Conservation (phyloP, 2,329 filamentous ascomycete species). For the Arthroderma sp. region DNA sequence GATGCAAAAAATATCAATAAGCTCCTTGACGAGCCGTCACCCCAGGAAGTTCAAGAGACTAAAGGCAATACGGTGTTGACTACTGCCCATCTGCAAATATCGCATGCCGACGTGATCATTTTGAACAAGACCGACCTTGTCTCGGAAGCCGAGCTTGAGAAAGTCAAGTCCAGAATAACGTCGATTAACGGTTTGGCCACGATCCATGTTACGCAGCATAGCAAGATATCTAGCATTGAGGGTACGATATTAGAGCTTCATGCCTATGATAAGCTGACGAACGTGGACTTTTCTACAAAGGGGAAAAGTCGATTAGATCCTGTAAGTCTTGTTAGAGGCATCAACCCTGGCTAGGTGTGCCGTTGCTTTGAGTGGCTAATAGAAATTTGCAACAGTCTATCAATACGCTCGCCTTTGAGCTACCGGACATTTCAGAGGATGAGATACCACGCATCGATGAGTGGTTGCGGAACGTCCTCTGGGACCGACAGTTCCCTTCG, state of each 20-base stretch:
- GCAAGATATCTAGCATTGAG: slow-evolving; percentile 67
- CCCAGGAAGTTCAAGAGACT: slow-evolving; percentile 22
- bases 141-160: slow-evolving; percentile 51
- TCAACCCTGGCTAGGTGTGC: background rate
- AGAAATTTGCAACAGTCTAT: slow-evolving; percentile 48
- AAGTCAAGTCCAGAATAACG: slow-evolving; percentile 55
- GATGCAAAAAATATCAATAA: slow-evolving; percentile 86
- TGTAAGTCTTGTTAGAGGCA: slow-evolving; percentile 34
- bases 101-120: slow-evolving; percentile 86
- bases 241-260: slow-evolving; percentile 80
- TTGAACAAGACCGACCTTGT: slow-evolving; percentile 92
- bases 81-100: slow-evolving; percentile 90
- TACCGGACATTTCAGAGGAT: slow-evolving; percentile 45
- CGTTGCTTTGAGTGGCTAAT: slow-evolving; percentile 5
- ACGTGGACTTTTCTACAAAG: slow-evolving; percentile 56
- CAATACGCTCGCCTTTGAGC: slow-evolving; percentile 61
- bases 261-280: slow-evolving; percentile 73
- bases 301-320: slow-evolving; percentile 87
- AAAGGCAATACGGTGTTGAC: slow-evolving; percentile 60
- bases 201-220: slow-evolving; percentile 67
- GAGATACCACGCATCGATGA: slow-evolving; percentile 56
- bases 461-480: slow-evolving; percentile 74
- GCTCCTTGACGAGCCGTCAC: slow-evolving; percentile 57
- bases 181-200: slow-evolving; percentile 86
- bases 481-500: slow-evolving; percentile 45